These are phyloP conservation scores for Carex scoparia DNA, from an alignment of 176 grass and related monocot species.

Conservation along the genomic window DNA sequence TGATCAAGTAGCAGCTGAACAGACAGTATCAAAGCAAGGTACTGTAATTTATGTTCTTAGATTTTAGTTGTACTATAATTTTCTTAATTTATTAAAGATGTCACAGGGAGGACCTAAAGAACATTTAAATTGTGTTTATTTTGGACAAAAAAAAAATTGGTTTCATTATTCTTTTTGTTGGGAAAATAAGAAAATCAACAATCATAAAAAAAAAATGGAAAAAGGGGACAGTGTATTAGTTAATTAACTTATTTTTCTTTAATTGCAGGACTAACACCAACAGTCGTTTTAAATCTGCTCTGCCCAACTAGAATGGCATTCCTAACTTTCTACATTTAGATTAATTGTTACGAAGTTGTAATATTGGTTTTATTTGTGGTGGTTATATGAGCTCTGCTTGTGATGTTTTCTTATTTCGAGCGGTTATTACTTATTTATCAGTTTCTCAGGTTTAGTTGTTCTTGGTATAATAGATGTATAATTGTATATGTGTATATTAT, in stretches of 20 bases:
- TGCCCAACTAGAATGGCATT: slow-evolving; percentile 27
- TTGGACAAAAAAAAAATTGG: background rate
- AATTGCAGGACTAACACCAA: slow-evolving; percentile 28
- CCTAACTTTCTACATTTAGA: slow-evolving; percentile 19
- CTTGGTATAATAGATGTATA: slow-evolving; percentile 8
- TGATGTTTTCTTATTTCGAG: background rate
- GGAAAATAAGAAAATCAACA: background rate
- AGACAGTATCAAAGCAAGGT: slow-evolving; percentile 32
- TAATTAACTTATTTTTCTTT: slow-evolving; percentile 23
- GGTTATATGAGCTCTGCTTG: background rate
- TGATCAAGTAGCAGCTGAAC: slow-evolving; percentile 17
- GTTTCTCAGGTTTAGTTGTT: slow-evolving; percentile 14
- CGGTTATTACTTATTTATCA: background rate
- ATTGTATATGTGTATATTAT: slow-evolving; percentile 16
- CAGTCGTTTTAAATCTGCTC: slow-evolving; percentile 29
- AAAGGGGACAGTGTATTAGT: background rate
- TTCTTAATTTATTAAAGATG: background rate
- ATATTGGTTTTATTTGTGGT: background rate
- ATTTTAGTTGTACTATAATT: background rate
- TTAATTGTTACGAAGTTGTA: background rate
- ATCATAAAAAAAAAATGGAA: background rate
- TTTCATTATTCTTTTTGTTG: background rate
- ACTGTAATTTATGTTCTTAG: background rate
- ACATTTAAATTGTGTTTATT: background rate
- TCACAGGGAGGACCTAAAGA: background rate